A percentile compares a stretch with the other conserved stretches of the same genome.
phyloP scores from a whole-genome alignment of 192 early-diverging fungal genomes.

The Linnemannia zychae region DNA sequence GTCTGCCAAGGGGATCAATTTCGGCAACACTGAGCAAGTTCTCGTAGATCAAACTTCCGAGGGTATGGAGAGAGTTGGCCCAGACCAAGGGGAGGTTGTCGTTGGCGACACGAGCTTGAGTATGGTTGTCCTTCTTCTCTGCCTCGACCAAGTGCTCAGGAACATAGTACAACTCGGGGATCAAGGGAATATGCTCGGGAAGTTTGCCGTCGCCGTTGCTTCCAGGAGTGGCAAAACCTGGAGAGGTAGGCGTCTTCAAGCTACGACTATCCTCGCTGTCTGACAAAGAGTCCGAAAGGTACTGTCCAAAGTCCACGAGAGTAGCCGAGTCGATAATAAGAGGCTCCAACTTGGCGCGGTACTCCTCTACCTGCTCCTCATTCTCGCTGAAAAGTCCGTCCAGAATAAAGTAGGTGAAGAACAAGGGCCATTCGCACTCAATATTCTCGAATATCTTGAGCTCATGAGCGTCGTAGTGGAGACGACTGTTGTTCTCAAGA shows the following conservation, averaged over 20 bases:
- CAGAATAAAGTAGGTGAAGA: slow-evolving; percentile 90
- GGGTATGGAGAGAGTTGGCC: slow-evolving; percentile 86
- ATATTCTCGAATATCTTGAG: slow-evolving; percentile 87
- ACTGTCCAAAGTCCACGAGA: slow-evolving; percentile 64
- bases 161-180: slow-evolving; percentile 88
- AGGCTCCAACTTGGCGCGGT: slow-evolving; percentile 74
- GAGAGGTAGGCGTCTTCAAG: slow-evolving; percentile 49
- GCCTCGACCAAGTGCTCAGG: slow-evolving; percentile 78
- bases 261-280: slow-evolving; percentile 49
- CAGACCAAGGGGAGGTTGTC: slow-evolving; percentile 92
- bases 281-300: slow-evolving; percentile 44
- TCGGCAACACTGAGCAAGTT: slow-evolving; percentile 82
- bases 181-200: slow-evolving; percentile 63
- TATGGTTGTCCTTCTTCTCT: slow-evolving; percentile 77
- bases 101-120: slow-evolving; percentile 80
- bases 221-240: slow-evolving; percentile 36
- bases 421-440: slow-evolving; percentile 92
- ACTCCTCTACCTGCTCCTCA: slow-evolving; percentile 74
- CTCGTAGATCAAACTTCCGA: slow-evolving; percentile 83
- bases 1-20: slow-evolving; percentile 85
- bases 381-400: slow-evolving; percentile 84
- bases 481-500: slow-evolving; percentile 76
- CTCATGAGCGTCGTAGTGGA: slow-evolving; percentile 87
- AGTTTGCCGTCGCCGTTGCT: slow-evolving; percentile 36
- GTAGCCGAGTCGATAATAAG: slow-evolving; percentile 78